Conservation (phyloP, 352 stramenopile genomes). For the Globisporangium emineosum region DNA sequence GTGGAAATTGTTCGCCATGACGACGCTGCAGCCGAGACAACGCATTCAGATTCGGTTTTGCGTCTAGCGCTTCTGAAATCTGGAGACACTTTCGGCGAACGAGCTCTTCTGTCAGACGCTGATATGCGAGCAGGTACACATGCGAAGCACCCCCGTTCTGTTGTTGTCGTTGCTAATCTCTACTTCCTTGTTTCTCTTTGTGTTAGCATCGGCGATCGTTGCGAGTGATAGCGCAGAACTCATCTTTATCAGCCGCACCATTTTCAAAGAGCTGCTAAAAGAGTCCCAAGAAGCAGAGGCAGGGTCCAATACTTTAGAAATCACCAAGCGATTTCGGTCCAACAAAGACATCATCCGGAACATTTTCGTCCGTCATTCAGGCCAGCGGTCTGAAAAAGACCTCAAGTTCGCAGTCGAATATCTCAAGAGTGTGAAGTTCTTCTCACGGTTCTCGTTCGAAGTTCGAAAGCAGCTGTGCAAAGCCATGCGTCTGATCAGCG, state of each 20-base stretch:
- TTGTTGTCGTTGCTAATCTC: background rate
- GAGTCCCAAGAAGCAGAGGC: constrained; percentile 52
- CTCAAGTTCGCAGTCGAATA: constrained; percentile 86
- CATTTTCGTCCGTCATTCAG: constrained; percentile 71
- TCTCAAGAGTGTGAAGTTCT: constrained; percentile 86
- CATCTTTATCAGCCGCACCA: constrained; percentile 61
- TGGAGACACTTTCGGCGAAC: constrained; percentile 77
- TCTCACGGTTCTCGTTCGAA: constrained; percentile 82
- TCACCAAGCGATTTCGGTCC: constrained; percentile 73
- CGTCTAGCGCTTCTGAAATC: constrained; percentile 44
- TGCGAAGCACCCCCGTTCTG: too few species aligned
- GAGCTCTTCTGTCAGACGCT: constrained; percentile 54
- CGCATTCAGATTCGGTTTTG: constrained; percentile 14
- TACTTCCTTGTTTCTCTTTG: background rate
- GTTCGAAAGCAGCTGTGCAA: constrained; percentile 84
- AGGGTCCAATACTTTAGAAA: constrained; percentile 44
- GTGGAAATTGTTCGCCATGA: constrained; percentile 55
- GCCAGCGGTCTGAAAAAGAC: constrained; percentile 76
- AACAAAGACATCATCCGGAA: constrained; percentile 88
- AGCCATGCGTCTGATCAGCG: constrained; percentile 73
- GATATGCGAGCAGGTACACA: constrained; percentile 56
- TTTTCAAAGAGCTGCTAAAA: constrained; percentile 66
- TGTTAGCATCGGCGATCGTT: constrained; percentile 51
- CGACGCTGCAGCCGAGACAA: constrained; percentile 2
- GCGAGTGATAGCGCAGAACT: constrained; percentile 49